phyloP scores from a whole-genome alignment of 345 rosid species.

The Rhizophora mangle region DNA sequence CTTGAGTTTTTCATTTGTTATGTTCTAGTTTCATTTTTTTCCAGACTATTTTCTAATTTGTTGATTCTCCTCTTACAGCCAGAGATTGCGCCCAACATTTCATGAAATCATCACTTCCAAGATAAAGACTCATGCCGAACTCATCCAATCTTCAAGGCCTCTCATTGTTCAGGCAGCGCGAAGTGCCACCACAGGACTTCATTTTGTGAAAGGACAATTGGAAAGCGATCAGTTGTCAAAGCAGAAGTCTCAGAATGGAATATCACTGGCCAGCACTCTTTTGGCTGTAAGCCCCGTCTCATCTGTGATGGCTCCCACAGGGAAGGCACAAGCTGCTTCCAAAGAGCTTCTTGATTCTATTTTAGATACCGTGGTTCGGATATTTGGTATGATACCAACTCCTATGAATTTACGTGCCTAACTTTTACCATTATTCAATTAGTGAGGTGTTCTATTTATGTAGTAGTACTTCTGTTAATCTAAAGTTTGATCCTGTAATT shows the following conservation, averaged over 20 bases:
- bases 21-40: constrained; percentile 2
- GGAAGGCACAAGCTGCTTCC: constrained; percentile 88
- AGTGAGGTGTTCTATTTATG: background rate
- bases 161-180: constrained; percentile 45
- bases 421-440: background rate
- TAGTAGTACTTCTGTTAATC: background rate
- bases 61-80: constrained; percentile 54
- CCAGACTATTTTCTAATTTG: background rate
- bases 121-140: constrained; percentile 71
- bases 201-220: constrained; percentile 59
- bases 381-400: constrained; percentile 65
- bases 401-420: background rate
- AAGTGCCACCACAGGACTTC: constrained; percentile 42
- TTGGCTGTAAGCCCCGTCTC: constrained; percentile 96
- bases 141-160: constrained; percentile 61
- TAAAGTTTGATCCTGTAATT: background rate
- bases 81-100: constrained; percentile 84
- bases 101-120: constrained; percentile 88
- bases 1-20: background rate
- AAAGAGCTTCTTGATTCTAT: constrained; percentile 90
- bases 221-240: constrained; percentile 62
- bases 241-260: constrained; percentile 80
- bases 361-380: constrained; percentile 70
- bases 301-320: constrained; percentile 89
- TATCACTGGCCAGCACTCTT: constrained; percentile 56